Evolutionary conservation across 2,329 filamentous ascomycete species (phyloP).

Genomic region (Trichoderma koningii): DNA sequence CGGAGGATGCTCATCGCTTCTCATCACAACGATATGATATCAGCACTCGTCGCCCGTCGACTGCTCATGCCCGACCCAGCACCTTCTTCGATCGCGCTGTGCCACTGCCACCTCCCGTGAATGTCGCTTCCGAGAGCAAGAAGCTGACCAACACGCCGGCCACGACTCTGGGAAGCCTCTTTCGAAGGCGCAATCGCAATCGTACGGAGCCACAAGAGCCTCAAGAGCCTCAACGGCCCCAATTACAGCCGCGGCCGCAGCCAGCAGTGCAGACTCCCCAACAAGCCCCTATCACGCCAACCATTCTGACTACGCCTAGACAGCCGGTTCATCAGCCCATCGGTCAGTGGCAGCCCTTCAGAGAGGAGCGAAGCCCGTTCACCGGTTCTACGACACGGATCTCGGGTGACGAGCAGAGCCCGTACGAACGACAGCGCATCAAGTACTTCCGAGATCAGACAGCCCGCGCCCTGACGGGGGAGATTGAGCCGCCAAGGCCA

Average conservation of each 20-base stretch:
- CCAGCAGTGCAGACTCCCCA: background rate
- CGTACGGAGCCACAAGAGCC: slow-evolving; percentile 2
- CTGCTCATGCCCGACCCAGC: slow-evolving; percentile 13
- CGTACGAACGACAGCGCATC: slow-evolving; percentile 30
- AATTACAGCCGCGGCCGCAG: no score
- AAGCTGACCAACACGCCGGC: slow-evolving; percentile 31
- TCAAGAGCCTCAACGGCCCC: no score
- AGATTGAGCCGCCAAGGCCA: slow-evolving; percentile 7
- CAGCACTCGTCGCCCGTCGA: slow-evolving; percentile 22
- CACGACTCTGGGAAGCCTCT: slow-evolving; percentile 33
- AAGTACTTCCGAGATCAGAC: slow-evolving; percentile 34
- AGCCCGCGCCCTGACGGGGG: slow-evolving; percentile 27
- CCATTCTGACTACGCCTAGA: slow-evolving; percentile 16
- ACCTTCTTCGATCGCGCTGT: background rate
- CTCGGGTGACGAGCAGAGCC: slow-evolving; percentile 26
- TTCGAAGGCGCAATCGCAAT: slow-evolving; percentile 34
- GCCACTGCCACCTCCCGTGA: slow-evolving; percentile 4
- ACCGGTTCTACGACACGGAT: slow-evolving; percentile 33
- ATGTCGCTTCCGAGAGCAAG: background rate
- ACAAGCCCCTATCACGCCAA: background rate
- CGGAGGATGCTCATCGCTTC: slow-evolving; percentile 15
- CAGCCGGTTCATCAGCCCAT: slow-evolving; percentile 30
- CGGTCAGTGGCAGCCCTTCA: slow-evolving; percentile 36
- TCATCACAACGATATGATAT: slow-evolving; percentile 26
- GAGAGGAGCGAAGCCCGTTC: slow-evolving; percentile 30